Percentiles rank a stretch among this genome's conserved stretches.
phyloP scores from a whole-genome alignment of 2,329 filamentous ascomycete species.

The Diplodia sapinea region DNA sequence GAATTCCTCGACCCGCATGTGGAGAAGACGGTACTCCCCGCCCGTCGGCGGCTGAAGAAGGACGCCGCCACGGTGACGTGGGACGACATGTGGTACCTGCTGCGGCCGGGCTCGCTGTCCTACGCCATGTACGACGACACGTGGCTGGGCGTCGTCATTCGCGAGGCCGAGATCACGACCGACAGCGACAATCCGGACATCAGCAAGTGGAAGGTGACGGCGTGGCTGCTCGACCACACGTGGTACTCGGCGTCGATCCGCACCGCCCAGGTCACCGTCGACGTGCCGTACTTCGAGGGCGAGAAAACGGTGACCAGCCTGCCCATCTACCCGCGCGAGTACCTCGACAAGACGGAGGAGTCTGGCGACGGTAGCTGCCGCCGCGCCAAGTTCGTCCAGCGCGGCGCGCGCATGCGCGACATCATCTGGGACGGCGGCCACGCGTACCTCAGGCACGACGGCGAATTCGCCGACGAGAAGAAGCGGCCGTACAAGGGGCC shows the following conservation, averaged over 20 bases:
- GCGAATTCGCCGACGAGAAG: constrained; percentile 1
- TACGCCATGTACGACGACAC: constrained; percentile 1
- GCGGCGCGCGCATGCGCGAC: neutral
- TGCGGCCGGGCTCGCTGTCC: constrained; percentile 14
- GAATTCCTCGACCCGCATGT: constrained; percentile 26
- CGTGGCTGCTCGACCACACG: constrained; percentile 17
- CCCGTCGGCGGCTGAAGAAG: constrained; percentile 17
- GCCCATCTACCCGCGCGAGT: constrained; percentile 15
- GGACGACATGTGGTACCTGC: constrained; percentile 28
- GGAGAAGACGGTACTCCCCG: constrained; percentile 9
- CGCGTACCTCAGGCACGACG: constrained; percentile 11
- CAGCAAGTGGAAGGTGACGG: neutral
- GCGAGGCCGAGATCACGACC: neutral
- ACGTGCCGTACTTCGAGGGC: constrained; percentile 18
- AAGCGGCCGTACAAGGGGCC: constrained; percentile 17
- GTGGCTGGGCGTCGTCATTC: constrained; percentile 12
- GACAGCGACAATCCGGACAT: neutral
- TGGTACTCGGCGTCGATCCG: constrained; percentile 8
- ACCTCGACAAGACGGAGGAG: neutral
- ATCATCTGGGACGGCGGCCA: constrained; percentile 22
- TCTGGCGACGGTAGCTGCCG: neutral
- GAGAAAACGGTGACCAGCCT: constrained; percentile 18
- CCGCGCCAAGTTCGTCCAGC: neutral
- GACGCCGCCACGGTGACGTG: constrained; percentile 7
- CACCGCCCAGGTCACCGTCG: neutral